A percentile compares a stretch with the other conserved stretches of the same genome.
phyloP scores from a whole-genome alignment of 2,329 filamentous ascomycete species.

The Tolypocladium album region DNA sequence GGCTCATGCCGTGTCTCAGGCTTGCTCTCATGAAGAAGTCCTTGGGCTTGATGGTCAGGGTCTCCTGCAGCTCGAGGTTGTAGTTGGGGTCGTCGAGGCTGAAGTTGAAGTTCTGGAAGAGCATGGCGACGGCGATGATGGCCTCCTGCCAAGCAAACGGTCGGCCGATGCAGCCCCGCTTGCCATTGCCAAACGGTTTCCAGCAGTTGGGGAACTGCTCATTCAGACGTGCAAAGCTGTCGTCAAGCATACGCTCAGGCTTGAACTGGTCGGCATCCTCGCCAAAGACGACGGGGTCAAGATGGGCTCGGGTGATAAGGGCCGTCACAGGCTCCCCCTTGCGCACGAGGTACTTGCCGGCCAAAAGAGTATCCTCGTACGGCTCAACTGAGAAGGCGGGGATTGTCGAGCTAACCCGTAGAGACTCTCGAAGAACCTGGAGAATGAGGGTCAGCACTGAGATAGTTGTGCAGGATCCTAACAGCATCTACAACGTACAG shows the following conservation, averaged over 20 bases:
- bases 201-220: slow-evolving; percentile 51
- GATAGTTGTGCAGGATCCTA: neutral
- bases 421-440: slow-evolving; percentile 50
- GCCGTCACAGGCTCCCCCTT: slow-evolving; percentile 38
- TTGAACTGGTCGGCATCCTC: slow-evolving; percentile 54
- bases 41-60: slow-evolving; percentile 52
- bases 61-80: slow-evolving; percentile 40
- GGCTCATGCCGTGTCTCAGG: slow-evolving; percentile 36
- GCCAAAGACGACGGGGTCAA: slow-evolving; percentile 54
- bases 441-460: slow-evolving; percentile 1
- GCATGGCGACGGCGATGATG: slow-evolving; percentile 47
- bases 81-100: slow-evolving; percentile 51
- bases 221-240: slow-evolving; percentile 49
- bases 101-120: slow-evolving; percentile 65
- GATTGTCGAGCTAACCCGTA: slow-evolving; percentile 52
- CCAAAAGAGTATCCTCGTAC: slow-evolving; percentile 41
- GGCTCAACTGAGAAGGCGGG: slow-evolving; percentile 44
- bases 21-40: slow-evolving; percentile 51
- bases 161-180: slow-evolving; percentile 60
- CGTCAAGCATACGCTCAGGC: slow-evolving; percentile 64
- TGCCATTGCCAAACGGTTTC: slow-evolving; percentile 69
- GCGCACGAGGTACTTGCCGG: slow-evolving; percentile 49
- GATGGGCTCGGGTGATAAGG: slow-evolving; percentile 43
- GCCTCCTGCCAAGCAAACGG: slow-evolving; percentile 68
- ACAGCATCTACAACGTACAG: slow-evolving; percentile 21